Evolutionary conservation across 345 rosid species (phyloP).

Genomic region (Aurinia saxatilis): DNA sequence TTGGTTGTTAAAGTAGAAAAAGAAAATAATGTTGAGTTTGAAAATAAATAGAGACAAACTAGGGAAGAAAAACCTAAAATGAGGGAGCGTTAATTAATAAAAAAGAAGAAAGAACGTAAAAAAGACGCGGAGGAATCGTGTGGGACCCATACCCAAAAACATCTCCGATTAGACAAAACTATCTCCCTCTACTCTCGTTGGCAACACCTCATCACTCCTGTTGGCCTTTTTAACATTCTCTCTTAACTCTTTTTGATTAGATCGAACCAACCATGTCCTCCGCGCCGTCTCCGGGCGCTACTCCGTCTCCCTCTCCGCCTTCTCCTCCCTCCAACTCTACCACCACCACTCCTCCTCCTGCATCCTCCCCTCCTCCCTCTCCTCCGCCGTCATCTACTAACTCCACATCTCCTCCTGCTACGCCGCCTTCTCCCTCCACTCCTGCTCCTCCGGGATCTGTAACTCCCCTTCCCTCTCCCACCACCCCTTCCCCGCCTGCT

Average conservation of each 20-base stretch:
- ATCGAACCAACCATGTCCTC: slow-evolving; percentile 41
- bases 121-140: slow-evolving; percentile 45
- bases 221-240: slow-evolving; percentile 2
- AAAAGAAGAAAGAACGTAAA: not conserved
- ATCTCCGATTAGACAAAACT: slow-evolving; percentile 8
- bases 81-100: not conserved
- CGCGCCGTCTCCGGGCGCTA: slow-evolving; percentile 38
- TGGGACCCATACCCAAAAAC: slow-evolving; percentile 44
- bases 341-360: slow-evolving; percentile 32
- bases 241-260: not conserved
- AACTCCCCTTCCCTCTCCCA: slow-evolving; percentile 35
- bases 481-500: slow-evolving; percentile 33
- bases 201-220: slow-evolving; percentile 24
- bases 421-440: slow-evolving; percentile 6
- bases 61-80: too few relatives aligned
- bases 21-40: too few relatives aligned
- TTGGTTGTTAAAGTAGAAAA: too few relatives aligned
- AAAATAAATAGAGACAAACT: too few relatives aligned
- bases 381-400: not conserved
- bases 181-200: slow-evolving; percentile 1
- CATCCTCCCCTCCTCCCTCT: slow-evolving; percentile 38
- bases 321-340: slow-evolving; percentile 36
- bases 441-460: slow-evolving; percentile 18
- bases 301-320: slow-evolving; percentile 33
- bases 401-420: not conserved